These are phyloP conservation scores for Pluteus cervinus DNA, from an alignment of 768 basidiomycete genomes.

Conservation along the genomic window DNA sequence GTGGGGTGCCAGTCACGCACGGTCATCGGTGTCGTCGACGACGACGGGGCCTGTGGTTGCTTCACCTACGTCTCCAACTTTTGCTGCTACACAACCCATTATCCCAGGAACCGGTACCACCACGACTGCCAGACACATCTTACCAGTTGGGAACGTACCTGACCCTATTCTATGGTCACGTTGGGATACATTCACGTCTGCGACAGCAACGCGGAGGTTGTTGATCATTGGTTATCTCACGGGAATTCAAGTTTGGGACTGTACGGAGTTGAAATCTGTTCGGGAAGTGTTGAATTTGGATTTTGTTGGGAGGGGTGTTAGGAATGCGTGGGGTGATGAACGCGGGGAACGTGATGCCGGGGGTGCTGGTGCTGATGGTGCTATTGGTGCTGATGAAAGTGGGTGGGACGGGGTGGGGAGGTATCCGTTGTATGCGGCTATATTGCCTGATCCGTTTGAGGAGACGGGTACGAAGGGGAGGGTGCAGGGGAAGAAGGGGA, in stretches of 20 bases:
- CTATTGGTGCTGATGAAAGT: too few relatives aligned
- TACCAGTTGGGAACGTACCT: constrained; percentile 10
- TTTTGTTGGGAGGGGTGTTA: neutral
- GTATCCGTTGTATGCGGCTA: neutral
- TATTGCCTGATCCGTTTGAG: too few relatives aligned
- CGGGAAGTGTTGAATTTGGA: constrained; percentile 51
- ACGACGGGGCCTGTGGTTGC: constrained; percentile 1
- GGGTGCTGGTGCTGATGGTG: too few relatives aligned
- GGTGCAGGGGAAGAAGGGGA: constrained; percentile 3
- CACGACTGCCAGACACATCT: constrained; percentile 20
- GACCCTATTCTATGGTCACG: constrained; percentile 38
- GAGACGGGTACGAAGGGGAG: too few relatives aligned
- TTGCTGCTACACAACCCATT: constrained; percentile 6
- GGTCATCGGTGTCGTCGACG: neutral
- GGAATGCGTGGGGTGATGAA: too few relatives aligned
- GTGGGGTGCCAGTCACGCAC: neutral
- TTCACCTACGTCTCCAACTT: constrained; percentile 3
- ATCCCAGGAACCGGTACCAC: constrained; percentile 5
- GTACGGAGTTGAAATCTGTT: constrained; percentile 37
- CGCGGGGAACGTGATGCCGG: too few relatives aligned
- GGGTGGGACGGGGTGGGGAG: constrained; percentile 10
- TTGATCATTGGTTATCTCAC: constrained; percentile 48
- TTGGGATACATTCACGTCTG: constrained; percentile 36
- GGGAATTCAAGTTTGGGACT: constrained; percentile 59
- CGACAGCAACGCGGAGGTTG: constrained; percentile 25